Evolutionary conservation across 2,329 filamentous ascomycete genomes (phyloP), one percentile per base, ranked within the genome.

Genomic region (Pseudogymnoascus sp.): DNA sequence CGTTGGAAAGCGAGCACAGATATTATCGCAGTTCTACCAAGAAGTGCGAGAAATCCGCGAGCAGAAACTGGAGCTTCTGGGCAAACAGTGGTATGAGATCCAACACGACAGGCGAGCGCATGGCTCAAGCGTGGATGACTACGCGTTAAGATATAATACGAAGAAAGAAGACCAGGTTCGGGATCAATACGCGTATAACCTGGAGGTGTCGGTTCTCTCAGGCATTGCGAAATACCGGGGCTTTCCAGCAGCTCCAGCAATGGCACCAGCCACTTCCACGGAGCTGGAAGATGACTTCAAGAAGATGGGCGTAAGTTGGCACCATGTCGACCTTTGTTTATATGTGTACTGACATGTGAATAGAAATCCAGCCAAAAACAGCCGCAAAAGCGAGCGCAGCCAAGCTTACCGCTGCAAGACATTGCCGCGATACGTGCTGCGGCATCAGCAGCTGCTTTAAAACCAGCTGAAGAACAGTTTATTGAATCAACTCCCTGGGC

Each of bases 221-320:
- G 93, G 93, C 38, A 82, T 97, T 61, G 92, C 93, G 37, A 97
- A 97, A 76, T 92, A 97, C 73, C 87, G 96, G 71, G 94, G 94
- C 23, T 99, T 99, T 76, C 94, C 94, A 37, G 92, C 93, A 33
- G 94, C 92, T n/a, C 94, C 94, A 18, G 82, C 90, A 35, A 88
- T 99, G 76, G 81, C 81, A 64, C 83, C 89, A 44, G 89, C 90
- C 25, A 87, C 88, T 38, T 75, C 82, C 21, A 79, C 83, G 10
- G 91, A 97, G 71, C 77, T 94, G 56, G 91, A 96, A 63, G 88
- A 93, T 60, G 94, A 99, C 76, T 79, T 97, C 67, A 87, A 89
- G 73, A 89, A 89, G 69, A 97, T 99, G 81, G 88, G 89, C 72
- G 92, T 97, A 79, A 80, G 87, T 82, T 68, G 38, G 63, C 64